These are phyloP conservation scores for Allantophomopsis cytisporea DNA, from an alignment of 2,329 filamentous ascomycete species.

Conservation along the genomic window DNA sequence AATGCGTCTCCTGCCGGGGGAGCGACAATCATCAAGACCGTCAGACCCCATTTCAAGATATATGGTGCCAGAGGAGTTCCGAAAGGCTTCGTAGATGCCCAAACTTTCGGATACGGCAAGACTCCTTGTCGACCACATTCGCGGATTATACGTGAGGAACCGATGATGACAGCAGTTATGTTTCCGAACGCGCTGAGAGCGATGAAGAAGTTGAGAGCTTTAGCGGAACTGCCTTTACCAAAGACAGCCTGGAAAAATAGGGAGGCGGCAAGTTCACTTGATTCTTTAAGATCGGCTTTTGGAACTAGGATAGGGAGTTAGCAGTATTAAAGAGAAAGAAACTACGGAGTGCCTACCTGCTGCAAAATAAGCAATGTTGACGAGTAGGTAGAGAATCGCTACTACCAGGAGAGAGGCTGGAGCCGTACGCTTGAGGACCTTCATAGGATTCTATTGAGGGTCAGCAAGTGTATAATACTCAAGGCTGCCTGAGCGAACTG, in stretches of 20 bases:
- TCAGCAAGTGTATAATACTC: background rate
- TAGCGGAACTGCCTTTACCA: conserved; percentile 30
- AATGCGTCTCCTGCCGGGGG: conserved; percentile 49
- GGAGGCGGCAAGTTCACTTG: conserved; percentile 38
- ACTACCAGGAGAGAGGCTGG: conserved; percentile 35
- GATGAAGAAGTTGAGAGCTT: conserved; percentile 42
- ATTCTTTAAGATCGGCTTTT: conserved; percentile 36
- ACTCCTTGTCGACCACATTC: conserved; percentile 51
- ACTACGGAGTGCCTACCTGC: conserved; percentile 21
- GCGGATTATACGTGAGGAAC: conserved; percentile 39
- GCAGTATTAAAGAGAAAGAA: background rate
- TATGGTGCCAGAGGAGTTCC: conserved; percentile 46
- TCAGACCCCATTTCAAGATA: conserved; percentile 37
- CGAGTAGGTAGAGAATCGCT: conserved; percentile 39
- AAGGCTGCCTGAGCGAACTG: background rate
- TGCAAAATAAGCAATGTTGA: conserved; percentile 47
- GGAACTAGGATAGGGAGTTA: conserved; percentile 20
- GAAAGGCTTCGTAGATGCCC: conserved; percentile 46
- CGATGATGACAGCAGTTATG: conserved; percentile 38
- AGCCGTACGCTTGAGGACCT: conserved; percentile 34
- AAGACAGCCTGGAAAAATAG: conserved; percentile 47
- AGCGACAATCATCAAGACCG: conserved; percentile 41
- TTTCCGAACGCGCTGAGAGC: conserved; percentile 45
- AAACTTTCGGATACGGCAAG: conserved; percentile 40
- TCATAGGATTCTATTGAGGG: conserved; percentile 34